Evolutionary conservation across 1,284 basidiomycete species (phyloP).

Genomic region (Tilletia walkeri): DNA sequence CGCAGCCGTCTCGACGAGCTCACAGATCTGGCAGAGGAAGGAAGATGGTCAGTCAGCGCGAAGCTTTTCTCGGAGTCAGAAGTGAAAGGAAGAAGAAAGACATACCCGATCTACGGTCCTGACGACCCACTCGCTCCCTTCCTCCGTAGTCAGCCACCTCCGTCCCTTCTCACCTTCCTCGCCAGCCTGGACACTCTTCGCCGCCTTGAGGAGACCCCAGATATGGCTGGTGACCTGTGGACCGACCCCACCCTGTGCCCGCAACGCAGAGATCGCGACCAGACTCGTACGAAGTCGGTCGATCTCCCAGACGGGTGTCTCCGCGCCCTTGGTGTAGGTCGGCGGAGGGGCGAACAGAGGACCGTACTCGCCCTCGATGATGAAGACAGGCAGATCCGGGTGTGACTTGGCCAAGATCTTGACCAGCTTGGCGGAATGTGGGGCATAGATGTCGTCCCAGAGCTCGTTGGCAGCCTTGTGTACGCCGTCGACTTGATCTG

Average conservation of each 20-base stretch:
- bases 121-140: conserved; percentile 88
- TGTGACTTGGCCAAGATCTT: conserved; percentile 77
- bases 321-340: conserved; percentile 57
- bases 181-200: conserved; percentile 52
- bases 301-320: conserved; percentile 63
- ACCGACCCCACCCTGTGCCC: conserved; percentile 79
- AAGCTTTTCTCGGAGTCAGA: background rate
- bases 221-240: conserved; percentile 89
- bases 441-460: conserved; percentile 89
- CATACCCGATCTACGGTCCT: conserved; percentile 69
- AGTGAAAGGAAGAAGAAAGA: conserved; percentile 6
- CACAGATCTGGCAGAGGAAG: conserved; percentile 8
- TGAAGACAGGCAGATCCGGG: conserved; percentile 70
- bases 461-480: conserved; percentile 42
- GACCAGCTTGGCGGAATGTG: conserved; percentile 83
- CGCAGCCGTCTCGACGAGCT: conserved; percentile 13
- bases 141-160: conserved; percentile 78
- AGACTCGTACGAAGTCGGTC: conserved; percentile 83
- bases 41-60: background rate
- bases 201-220: conserved; percentile 84
- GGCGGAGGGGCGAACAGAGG: conserved; percentile 71
- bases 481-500: conserved; percentile 29
- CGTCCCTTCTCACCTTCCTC: conserved; percentile 63
- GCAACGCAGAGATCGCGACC: conserved; percentile 83
- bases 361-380: conserved; percentile 85